A percentile compares a stretch with the other conserved stretches of the same genome.
Evolutionary conservation across 495 filamentous ascomycete species (phyloP).

Genomic region (Penicillium cinerascens): DNA sequence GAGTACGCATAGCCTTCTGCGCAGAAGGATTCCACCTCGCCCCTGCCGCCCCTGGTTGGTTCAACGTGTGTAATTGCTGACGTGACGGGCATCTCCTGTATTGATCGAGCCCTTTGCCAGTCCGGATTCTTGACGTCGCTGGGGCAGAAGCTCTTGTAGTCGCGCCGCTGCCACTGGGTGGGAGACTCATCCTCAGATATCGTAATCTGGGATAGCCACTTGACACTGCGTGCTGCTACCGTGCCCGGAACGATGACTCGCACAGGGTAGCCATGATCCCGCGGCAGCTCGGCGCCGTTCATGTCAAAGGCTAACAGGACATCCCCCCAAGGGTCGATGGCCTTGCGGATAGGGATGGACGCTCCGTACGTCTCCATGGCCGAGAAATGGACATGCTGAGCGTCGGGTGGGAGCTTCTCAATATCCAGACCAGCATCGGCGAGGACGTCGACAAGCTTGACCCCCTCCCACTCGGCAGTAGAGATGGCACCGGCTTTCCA

Average conservation of each 20-base stretch:
- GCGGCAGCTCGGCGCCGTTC: conserved; percentile 1
- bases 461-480: conserved; percentile 1
- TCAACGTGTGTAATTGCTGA: conserved; percentile 2
- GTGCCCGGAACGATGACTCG: conserved; percentile 3
- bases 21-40: background rate
- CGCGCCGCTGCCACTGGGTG: conserved; percentile 3
- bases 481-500: conserved; percentile 1
- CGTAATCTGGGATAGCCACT: background rate
- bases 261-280: conserved; percentile 3
- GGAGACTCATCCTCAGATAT: background rate
- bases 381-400: conserved; percentile 3
- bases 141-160: conserved; percentile 4
- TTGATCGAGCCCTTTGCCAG: conserved; percentile 2
- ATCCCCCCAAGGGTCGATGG: conserved; percentile 3
- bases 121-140: background rate
- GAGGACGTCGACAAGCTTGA: background rate
- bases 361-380: conserved; percentile 1
- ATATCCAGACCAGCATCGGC: background rate
- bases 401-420: background rate
- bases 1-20: conserved; percentile 6
- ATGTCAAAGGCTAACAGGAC: conserved; percentile 1
- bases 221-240: background rate
- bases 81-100: conserved; percentile 1
- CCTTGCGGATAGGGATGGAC: conserved; percentile 3
- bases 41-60: background rate